phyloP scores from a whole-genome alignment of 345 rosid species.

The Melaleuca alternifolia region DNA sequence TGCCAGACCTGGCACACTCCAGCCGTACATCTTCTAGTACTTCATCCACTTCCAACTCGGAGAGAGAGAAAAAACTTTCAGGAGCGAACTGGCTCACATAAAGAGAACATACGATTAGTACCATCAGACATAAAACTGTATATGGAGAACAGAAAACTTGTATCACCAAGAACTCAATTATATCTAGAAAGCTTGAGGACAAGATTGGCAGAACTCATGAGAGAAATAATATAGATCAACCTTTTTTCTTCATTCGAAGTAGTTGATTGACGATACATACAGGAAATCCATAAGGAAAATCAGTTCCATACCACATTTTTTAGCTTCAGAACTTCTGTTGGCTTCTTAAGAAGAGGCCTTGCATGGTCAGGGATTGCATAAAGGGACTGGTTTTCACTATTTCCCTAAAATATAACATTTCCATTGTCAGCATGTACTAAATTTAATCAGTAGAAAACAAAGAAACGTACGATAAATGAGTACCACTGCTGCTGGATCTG shows the following conservation, averaged over 20 bases:
- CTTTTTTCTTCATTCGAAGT: neutral
- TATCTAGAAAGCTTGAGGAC: neutral
- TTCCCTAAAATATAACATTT: slow-evolving; percentile 25
- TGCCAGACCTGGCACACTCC: slow-evolving; percentile 72
- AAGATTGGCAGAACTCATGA: neutral
- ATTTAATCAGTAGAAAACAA: slow-evolving; percentile 13
- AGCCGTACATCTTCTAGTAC: slow-evolving; percentile 73
- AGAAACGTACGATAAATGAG: slow-evolving; percentile 1
- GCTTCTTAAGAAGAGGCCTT: slow-evolving; percentile 71
- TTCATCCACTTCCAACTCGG: slow-evolving; percentile 59
- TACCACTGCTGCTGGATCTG: slow-evolving; percentile 39
- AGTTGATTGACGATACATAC: neutral
- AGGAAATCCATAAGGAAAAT: neutral
- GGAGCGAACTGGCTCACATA: slow-evolving; percentile 43
- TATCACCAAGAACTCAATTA: neutral
- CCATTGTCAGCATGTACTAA: neutral
- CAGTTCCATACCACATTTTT: slow-evolving; percentile 63
- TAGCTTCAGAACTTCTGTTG: slow-evolving; percentile 67
- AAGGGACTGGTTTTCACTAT: slow-evolving; percentile 27
- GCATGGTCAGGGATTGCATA: slow-evolving; percentile 62
- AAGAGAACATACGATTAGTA: neutral
- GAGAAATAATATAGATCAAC: neutral
- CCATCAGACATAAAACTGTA: neutral
- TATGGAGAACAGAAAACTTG: neutral
- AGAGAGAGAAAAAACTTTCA: slow-evolving; percentile 33